phyloP scores from a whole-genome alignment of 495 filamentous ascomycete genomes.

The Clavariopsis aquatica region DNA sequence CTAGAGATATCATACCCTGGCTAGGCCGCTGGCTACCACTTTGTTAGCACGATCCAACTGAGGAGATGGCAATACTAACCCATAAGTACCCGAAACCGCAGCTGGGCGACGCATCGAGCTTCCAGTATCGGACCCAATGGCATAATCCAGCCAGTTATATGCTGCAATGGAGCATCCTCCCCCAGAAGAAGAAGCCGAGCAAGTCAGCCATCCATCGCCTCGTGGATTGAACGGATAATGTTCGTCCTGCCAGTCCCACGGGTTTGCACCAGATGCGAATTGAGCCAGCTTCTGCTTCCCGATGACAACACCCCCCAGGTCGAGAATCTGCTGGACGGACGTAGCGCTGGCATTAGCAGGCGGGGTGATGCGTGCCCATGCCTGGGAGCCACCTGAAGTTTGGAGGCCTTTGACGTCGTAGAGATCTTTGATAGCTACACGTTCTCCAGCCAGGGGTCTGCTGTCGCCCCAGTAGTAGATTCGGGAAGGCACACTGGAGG shows the following conservation, averaged over 20 bases:
- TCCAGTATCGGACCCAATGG: constrained; percentile 39
- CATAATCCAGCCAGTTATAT: constrained; percentile 40
- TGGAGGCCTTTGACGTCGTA: constrained; percentile 39
- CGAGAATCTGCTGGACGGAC: constrained; percentile 34
- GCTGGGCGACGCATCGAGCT: constrained; percentile 40
- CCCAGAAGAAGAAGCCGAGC: constrained; percentile 37
- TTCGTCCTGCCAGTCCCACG: constrained; percentile 37
- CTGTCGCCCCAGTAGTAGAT: constrained; percentile 35
- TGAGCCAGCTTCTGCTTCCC: constrained; percentile 41
- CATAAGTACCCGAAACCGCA: constrained; percentile 39
- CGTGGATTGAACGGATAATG: constrained; percentile 38
- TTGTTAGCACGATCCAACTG: background rate
- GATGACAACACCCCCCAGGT: constrained; percentile 37
- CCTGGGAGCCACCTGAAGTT: constrained; percentile 35
- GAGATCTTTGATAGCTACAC: constrained; percentile 40
- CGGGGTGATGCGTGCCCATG: constrained; percentile 33
- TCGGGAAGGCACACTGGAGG: constrained; percentile 33
- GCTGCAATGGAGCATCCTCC: constrained; percentile 35
- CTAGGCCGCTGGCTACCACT: constrained; percentile 36
- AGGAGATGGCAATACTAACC: constrained; percentile 11
- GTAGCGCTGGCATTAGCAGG: constrained; percentile 32
- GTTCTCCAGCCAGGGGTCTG: constrained; percentile 36
- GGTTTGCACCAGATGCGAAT: constrained; percentile 39
- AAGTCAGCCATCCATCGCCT: constrained; percentile 36
- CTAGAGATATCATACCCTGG: constrained; percentile 39